phyloP scores from a whole-genome alignment of 345 rosid genomes.

The Lepidium didymum region DNA sequence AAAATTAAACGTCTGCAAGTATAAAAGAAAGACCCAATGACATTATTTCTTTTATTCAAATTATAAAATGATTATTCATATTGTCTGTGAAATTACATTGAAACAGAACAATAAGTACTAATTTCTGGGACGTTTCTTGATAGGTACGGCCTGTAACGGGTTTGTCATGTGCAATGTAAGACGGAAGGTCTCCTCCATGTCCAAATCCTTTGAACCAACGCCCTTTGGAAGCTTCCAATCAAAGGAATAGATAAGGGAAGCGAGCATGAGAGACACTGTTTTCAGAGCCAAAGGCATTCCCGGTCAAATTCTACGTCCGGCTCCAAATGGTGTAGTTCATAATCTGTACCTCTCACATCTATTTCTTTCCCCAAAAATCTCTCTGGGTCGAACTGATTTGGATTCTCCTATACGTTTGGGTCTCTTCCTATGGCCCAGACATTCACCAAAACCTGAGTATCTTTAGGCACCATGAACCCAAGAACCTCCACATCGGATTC shows the following conservation, averaged over 20 bases:
- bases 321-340: conserved; percentile 8
- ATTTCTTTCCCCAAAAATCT: neutral
- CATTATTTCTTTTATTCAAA: too few relatives aligned
- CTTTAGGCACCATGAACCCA: conserved; percentile 1
- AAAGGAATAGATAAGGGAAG: conserved; percentile 12
- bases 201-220: neutral
- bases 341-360: conserved; percentile 1
- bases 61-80: too few relatives aligned
- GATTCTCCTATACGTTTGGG: conserved; percentile 10
- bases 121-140: conserved; percentile 6
- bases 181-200: conserved; percentile 7
- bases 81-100: too few relatives aligned
- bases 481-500: neutral
- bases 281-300: conserved; percentile 3
- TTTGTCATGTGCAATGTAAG: neutral
- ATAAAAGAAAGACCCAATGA: too few relatives aligned
- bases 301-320: conserved; percentile 14
- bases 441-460: conserved; percentile 5
- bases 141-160: neutral
- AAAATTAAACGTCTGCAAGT: too few relatives aligned
- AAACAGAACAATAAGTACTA: too few relatives aligned
- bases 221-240: conserved; percentile 11
- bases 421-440: conserved; percentile 15
- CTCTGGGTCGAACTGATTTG: neutral
- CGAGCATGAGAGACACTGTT: neutral